Conservation (phyloP, 2,329 filamentous ascomycete species). For the Aspergillus sp. region DNA sequence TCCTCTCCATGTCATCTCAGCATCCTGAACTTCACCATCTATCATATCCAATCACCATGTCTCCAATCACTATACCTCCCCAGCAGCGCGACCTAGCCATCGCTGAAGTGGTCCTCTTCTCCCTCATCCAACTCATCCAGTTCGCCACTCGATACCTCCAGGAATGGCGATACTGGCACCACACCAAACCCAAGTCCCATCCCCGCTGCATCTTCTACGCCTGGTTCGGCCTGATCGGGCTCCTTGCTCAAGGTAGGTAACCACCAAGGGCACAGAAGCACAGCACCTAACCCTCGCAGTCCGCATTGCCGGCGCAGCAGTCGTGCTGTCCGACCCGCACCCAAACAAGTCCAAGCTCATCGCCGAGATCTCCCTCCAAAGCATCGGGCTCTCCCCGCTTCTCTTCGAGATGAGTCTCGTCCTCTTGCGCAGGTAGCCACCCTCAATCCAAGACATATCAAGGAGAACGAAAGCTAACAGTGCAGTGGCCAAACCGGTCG, state of each 20-base stretch:
- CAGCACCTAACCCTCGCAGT: constrained; percentile 12
- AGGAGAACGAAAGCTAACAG: neutral
- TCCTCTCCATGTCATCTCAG: neutral
- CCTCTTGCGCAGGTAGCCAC: constrained; percentile 23
- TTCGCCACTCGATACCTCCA: constrained; percentile 23
- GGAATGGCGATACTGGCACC: constrained; percentile 29
- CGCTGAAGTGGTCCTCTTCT: constrained; percentile 24
- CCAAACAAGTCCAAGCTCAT: constrained; percentile 19
- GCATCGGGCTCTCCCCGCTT: constrained; percentile 28
- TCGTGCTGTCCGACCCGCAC: constrained; percentile 19
- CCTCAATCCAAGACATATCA: neutral
- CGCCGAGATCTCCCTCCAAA: constrained; percentile 22
- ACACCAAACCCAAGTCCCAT: constrained; percentile 15
- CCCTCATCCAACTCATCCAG: constrained; percentile 20
- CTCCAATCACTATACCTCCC: constrained; percentile 1
- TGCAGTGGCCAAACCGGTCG: constrained; percentile 26
- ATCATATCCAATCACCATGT: too few relatives aligned
- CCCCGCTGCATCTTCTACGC: constrained; percentile 24
- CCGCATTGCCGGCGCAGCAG: constrained; percentile 23
- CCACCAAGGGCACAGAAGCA: too few relatives aligned
- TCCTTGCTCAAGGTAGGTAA: constrained; percentile 24
- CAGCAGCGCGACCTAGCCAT: constrained; percentile 21
- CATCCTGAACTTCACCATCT: neutral
- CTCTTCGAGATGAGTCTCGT: constrained; percentile 30
- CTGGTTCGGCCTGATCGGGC: constrained; percentile 27